These are phyloP conservation scores for Teratosphaeriaceae sp. DNA, from an alignment of 2,329 filamentous ascomycete species.

Conservation along the genomic window DNA sequence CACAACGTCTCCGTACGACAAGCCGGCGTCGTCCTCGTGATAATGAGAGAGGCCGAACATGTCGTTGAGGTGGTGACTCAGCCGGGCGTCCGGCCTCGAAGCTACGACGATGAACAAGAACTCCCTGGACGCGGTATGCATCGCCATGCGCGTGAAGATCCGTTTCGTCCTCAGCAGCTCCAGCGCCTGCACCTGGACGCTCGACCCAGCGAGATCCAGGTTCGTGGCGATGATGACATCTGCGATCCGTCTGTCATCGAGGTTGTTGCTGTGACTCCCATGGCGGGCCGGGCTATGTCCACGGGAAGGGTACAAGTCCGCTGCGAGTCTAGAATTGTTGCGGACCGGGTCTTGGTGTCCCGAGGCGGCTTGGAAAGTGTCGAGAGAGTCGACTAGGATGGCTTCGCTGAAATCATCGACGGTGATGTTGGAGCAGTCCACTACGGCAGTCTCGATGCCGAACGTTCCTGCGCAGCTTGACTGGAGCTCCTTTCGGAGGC, in stretches of 20 bases:
- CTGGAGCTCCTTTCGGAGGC: conserved; percentile 36
- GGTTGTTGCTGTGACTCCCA: conserved; percentile 19
- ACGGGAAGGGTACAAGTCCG: conserved; percentile 9
- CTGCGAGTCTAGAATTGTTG: conserved; percentile 1
- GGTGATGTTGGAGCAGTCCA: conserved; percentile 70
- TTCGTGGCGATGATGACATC: conserved; percentile 79
- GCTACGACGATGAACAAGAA: conserved; percentile 75
- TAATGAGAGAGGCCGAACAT: conserved; percentile 83
- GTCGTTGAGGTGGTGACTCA: conserved; percentile 57
- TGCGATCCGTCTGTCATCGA: conserved; percentile 56
- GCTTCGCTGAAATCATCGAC: conserved; percentile 73
- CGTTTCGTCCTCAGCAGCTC: conserved; percentile 73
- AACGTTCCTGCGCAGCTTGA: conserved; percentile 66
- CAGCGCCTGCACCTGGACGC: conserved; percentile 74
- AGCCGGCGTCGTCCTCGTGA: conserved; percentile 65
- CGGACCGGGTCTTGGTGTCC: neutral
- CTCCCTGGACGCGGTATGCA: conserved; percentile 66
- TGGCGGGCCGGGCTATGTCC: conserved; percentile 8
- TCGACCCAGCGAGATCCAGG: conserved; percentile 64
- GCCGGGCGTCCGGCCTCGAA: conserved; percentile 27
- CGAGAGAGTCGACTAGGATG: conserved; percentile 48
- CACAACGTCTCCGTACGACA: conserved; percentile 62
- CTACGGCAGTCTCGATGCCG: conserved; percentile 59
- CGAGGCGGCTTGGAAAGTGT: conserved; percentile 13
- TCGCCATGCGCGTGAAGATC: conserved; percentile 67